Percentiles rank a stretch among this genome's conserved stretches.
These are phyloP conservation scores for Allium sativum DNA, from an alignment of 106 monocot genomes.

Conservation along the genomic window DNA sequence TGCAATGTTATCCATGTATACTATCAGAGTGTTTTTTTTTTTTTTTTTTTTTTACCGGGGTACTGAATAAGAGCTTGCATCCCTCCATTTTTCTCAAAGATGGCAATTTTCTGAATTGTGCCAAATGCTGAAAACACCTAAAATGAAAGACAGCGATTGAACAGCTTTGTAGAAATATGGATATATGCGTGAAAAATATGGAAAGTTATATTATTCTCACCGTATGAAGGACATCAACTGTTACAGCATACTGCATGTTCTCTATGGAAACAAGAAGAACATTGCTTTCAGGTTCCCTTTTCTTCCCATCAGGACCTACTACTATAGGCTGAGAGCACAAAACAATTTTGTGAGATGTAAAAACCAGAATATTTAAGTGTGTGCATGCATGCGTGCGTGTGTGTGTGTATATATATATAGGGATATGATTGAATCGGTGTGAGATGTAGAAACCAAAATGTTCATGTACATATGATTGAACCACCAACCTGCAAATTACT, in stretches of 20 bases:
- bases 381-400: not conserved
- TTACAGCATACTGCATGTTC: constrained; percentile 49
- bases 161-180: not conserved
- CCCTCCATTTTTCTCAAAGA: constrained; percentile 81
- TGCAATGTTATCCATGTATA: not conserved
- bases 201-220: constrained; percentile 19
- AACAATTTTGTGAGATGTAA: not conserved
- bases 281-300: constrained; percentile 55
- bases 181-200: not conserved
- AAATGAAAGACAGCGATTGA: not conserved
- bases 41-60: constrained; percentile 34
- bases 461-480: too few relatives aligned
- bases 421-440: too few relatives aligned
- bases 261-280: constrained; percentile 50
- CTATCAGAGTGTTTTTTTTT: not conserved
- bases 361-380: too few relatives aligned
- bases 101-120: constrained; percentile 68
- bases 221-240: constrained; percentile 69
- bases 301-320: constrained; percentile 67
- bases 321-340: constrained; percentile 18
- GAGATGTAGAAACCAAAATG: too few relatives aligned
- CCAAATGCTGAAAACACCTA: constrained; percentile 81
- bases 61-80: constrained; percentile 68
- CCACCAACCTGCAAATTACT: constrained; percentile 44
- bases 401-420: too few relatives aligned